These are phyloP conservation scores for Fusarium secorum DNA, from an alignment of 2,329 filamentous ascomycete genomes.

Conservation along the genomic window DNA sequence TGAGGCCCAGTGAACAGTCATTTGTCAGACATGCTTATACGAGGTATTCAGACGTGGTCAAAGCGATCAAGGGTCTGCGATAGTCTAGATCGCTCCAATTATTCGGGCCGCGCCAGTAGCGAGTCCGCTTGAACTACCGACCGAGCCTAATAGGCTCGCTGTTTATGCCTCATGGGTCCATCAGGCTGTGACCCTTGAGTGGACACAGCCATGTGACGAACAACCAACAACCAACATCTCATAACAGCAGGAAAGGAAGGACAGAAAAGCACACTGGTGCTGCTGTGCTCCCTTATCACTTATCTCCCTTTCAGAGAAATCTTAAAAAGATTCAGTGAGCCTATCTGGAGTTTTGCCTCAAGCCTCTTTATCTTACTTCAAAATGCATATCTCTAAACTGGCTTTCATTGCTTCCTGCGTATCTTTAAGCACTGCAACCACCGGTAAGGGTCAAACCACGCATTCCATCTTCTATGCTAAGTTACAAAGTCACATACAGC, in stretches of 20 bases:
- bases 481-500: not conserved
- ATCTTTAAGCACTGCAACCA: not conserved
- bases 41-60: not conserved
- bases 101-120: rapidly evolving
- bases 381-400: not conserved
- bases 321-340: not conserved
- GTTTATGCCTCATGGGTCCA: not conserved
- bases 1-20: not conserved
- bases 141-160: not conserved
- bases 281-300: no score
- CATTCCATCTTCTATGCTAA: rapidly evolving
- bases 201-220: not conserved
- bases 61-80: not conserved
- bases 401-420: rapidly evolving
- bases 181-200: not conserved
- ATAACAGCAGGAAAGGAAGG: not conserved
- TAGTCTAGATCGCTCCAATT: not conserved
- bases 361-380: not conserved
- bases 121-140: not conserved
- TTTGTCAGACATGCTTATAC: not conserved
- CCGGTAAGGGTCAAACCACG: rapidly evolving
- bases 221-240: not conserved
- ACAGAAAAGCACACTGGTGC: not conserved
- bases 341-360: not conserved
- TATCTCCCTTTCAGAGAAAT: no score